phyloP scores from a whole-genome alignment of 345 rosid genomes.

The Eucalyptus rudis region DNA sequence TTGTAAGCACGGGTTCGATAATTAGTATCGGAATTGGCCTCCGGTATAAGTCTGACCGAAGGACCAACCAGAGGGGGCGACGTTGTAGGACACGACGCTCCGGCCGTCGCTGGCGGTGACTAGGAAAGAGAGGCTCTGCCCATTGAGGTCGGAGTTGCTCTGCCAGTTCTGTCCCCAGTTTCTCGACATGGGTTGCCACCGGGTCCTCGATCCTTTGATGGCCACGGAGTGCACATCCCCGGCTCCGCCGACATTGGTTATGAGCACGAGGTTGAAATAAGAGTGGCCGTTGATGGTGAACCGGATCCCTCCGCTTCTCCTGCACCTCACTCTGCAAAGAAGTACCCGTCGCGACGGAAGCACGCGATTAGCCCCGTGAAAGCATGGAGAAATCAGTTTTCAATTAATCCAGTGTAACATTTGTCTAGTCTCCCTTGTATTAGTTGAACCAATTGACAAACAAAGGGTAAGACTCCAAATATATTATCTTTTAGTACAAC shows the following conservation, averaged over 20 bases:
- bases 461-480: neutral
- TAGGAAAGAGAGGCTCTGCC: constrained; percentile 57
- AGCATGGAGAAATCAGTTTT: neutral
- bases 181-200: constrained; percentile 63
- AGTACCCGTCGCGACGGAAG: neutral
- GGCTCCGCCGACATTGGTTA: constrained; percentile 73
- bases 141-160: constrained; percentile 65
- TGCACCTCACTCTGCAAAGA: constrained; percentile 41
- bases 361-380: neutral
- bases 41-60: constrained; percentile 70
- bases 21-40: constrained; percentile 38
- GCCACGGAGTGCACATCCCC: constrained; percentile 56
- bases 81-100: constrained; percentile 47
- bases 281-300: constrained; percentile 73
- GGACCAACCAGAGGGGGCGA: constrained; percentile 57
- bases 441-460: neutral
- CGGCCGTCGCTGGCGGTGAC: constrained; percentile 59
- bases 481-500: neutral
- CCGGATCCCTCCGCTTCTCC: constrained; percentile 62
- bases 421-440: neutral
- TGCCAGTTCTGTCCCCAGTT: constrained; percentile 95
- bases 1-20: neutral
- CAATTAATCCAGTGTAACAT: neutral
- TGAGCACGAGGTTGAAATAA: constrained; percentile 57
- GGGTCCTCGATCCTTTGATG: constrained; percentile 48